A percentile compares a stretch with the other conserved stretches of the same genome.
These are phyloP conservation scores for Gentiana dahurica DNA, from an alignment of 257 asterid genomes.

Conservation along the genomic window DNA sequence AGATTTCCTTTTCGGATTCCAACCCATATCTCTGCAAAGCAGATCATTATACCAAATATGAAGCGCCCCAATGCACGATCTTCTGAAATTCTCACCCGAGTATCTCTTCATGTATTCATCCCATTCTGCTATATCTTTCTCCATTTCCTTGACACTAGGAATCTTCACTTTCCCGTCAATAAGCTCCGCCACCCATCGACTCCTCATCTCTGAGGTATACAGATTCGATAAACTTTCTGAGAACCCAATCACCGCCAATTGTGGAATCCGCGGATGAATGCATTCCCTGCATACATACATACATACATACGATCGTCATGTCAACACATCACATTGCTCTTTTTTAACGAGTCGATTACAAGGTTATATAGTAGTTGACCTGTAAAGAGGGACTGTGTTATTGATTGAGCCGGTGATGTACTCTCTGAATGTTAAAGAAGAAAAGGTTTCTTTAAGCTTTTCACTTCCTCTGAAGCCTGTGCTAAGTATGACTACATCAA, in stretches of 20 bases:
- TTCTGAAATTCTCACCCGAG: slow-evolving; percentile 19
- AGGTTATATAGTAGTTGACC: slow-evolving; percentile 10
- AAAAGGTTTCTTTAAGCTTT: slow-evolving; percentile 25
- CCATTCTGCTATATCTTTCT: slow-evolving; percentile 28
- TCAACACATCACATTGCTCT: too few relatives aligned
- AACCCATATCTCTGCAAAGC: slow-evolving; percentile 46
- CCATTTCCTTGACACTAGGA: slow-evolving; percentile 39
- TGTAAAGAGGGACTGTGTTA: slow-evolving; percentile 27
- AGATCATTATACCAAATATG: slow-evolving; percentile 45
- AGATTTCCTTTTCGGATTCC: slow-evolving; percentile 30
- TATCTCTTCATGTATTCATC: slow-evolving; percentile 27
- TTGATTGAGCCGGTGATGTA: slow-evolving; percentile 16
- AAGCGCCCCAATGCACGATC: slow-evolving; percentile 26
- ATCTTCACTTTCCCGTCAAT: slow-evolving; percentile 34
- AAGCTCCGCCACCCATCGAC: slow-evolving; percentile 35
- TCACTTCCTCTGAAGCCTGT: slow-evolving; percentile 37
- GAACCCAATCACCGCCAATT: slow-evolving; percentile 40
- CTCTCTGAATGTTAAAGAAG: slow-evolving; percentile 17
- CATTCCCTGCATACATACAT: slow-evolving; percentile 23
- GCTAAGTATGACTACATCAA: slow-evolving; percentile 36
- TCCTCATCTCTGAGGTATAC: slow-evolving; percentile 33
- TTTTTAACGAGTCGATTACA: too few relatives aligned
- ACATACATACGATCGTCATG: too few relatives aligned
- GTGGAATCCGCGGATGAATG: slow-evolving; percentile 40
- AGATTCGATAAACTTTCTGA: slow-evolving; percentile 36